Base-by-base conservation (phyloP, 2,329 filamentous ascomycete species). In the Chrysoporthe puriensis region DNA sequence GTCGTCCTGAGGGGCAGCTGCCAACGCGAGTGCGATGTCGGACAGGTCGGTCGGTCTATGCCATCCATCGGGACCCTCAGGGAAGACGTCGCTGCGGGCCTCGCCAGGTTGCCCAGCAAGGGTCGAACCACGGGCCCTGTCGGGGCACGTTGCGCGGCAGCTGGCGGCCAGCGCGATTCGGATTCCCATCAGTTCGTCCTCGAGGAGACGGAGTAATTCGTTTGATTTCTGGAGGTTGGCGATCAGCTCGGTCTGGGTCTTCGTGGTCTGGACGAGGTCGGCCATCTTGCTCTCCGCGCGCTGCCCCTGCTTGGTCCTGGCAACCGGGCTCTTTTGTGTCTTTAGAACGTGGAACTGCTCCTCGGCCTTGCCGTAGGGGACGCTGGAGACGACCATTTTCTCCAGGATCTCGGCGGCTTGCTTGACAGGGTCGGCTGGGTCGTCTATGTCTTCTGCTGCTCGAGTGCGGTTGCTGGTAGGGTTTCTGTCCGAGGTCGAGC, bases 141-240 rank as follows among this genome's bases (percentile, higher is more conserved):
- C 34, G 18, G 8, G 5, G 18, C 14, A 6, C 16, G 32, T 16
- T n/a, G 5, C 9, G 2, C 26, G 21, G 21, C 21, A 14, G 14
- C 18, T 32, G 48, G 36, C 50, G 13, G 44, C 32, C 9, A 52
- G 32, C 4, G 34, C 7, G 46, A 18, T 16, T 26, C 36, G 46
- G 18, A 63, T 9, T 6, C 26, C 46, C 21, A 4, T 13, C 43
- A 63, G 1, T 26, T 64, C 54, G 36, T 8, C 43, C 54, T 67
- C 43, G 16, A 64, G 2, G 42, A 63, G 66, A 36, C 43, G n/a
- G 13, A 83, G 36, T 44, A 50, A 34, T n/a, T 50, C 21, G 46
- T 60, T 60, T 54, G 66, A 60, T 18, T 50, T 18, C n/a, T 67
- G 63, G 14, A 71, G 66, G 34, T 48, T 34, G 43, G 40, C 54